Conservation (phyloP, 1,284 basidiomycete species). For the Cutaneotrichosporon mucoides region DNA sequence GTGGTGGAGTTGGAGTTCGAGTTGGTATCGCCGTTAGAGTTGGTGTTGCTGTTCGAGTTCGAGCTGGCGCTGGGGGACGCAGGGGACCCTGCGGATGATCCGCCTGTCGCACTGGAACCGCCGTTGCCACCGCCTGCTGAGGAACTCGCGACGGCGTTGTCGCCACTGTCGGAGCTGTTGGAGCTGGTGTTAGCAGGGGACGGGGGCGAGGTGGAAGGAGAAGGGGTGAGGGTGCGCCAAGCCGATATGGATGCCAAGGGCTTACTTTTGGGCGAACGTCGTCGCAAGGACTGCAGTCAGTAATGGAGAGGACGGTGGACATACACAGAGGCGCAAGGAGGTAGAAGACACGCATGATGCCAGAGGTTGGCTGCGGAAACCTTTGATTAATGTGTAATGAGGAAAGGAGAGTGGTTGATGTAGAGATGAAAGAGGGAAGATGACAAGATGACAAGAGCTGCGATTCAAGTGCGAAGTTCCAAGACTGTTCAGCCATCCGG, state of each 20-base stretch:
- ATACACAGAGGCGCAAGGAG: neutral
- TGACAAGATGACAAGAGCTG: neutral
- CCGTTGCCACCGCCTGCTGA: neutral
- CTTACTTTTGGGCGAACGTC: neutral
- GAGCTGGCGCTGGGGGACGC: neutral
- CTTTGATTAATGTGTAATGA: neutral
- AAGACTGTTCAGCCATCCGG: no score
- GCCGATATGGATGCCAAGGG: neutral
- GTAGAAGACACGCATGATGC: neutral
- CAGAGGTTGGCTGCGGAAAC: neutral
- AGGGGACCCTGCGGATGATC: neutral
- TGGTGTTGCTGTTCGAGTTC: neutral
- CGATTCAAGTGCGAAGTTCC: no score
- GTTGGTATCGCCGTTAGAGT: neutral
- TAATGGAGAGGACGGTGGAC: neutral
- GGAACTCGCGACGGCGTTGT: neutral
- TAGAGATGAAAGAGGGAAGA: neutral
- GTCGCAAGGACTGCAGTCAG: neutral
- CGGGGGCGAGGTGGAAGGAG: neutral
- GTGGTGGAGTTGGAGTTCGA: neutral
- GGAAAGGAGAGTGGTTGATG: neutral
- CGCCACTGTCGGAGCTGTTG: neutral
- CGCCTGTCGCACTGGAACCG: neutral
- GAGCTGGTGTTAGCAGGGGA: neutral
- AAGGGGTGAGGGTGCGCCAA: neutral